These are phyloP conservation scores for Nannochloris sp. DNA, from an alignment of 139 green algal species.

Conservation along the genomic window DNA sequence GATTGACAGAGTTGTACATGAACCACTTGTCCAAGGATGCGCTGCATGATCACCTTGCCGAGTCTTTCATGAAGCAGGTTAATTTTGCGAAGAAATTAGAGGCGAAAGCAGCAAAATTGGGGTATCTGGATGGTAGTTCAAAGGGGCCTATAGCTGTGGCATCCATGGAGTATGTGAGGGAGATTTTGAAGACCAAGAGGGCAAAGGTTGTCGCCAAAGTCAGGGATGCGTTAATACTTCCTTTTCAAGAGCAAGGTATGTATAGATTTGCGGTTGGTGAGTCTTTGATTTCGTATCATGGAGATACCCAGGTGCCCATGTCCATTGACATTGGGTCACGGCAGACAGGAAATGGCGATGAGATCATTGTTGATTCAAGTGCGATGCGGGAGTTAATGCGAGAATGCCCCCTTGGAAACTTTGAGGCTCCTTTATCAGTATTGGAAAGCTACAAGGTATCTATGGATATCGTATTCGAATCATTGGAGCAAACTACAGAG, in stretches of 20 bases:
- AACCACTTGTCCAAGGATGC: slow-evolving; percentile 14
- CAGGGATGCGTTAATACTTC: background rate
- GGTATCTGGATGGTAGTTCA: slow-evolving; percentile 2
- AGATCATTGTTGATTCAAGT: slow-evolving; percentile 2
- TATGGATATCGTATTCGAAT: background rate
- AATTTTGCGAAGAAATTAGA: slow-evolving; percentile 28
- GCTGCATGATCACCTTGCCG: slow-evolving; percentile 7
- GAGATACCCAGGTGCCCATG: slow-evolving; percentile 8
- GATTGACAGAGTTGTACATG: slow-evolving; percentile 10
- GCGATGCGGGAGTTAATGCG: background rate
- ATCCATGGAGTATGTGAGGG: background rate
- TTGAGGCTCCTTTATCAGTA: background rate
- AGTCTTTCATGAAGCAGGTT: slow-evolving; percentile 14
- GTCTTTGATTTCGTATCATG: slow-evolving; percentile 9
- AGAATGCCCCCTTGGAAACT: background rate
- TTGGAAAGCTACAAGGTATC: background rate
- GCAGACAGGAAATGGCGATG: slow-evolving; percentile 8
- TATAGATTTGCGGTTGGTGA: background rate
- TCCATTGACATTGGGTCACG: slow-evolving; percentile 1
- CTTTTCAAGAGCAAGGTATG: background rate
- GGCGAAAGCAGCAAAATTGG: slow-evolving; percentile 20
- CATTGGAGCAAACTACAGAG: no score
- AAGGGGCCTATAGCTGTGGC: background rate
- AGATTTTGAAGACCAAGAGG: background rate
- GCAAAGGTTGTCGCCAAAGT: background rate